Conservation (phyloP, 768 basidiomycete species). For the Pleurotus tuoliensis region DNA sequence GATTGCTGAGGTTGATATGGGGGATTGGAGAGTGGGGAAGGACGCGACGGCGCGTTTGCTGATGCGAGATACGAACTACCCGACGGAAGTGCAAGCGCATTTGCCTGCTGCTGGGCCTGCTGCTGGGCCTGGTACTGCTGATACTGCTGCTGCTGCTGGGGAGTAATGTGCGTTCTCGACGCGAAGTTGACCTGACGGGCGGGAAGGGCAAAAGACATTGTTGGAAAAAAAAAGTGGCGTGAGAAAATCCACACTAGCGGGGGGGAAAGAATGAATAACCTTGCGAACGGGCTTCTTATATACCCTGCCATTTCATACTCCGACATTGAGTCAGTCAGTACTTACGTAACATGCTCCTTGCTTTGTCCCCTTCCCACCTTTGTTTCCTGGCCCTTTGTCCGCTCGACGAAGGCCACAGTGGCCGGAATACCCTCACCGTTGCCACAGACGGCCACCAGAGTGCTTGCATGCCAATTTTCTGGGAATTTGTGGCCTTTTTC, state of each 20-base stretch:
- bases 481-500: not conserved
- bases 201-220: conserved; percentile 64
- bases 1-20: conserved; percentile 39
- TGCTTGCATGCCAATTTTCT: no score
- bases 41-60: conserved; percentile 42
- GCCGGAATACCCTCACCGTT: not conserved
- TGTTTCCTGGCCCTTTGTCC: not conserved
- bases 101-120: conserved; percentile 34
- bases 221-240: conserved; percentile 31
- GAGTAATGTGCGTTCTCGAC: conserved; percentile 44
- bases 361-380: conserved; percentile 22
- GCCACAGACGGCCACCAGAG: not conserved
- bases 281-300: conserved; percentile 35
- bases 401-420: not conserved
- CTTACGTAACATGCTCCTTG: conserved; percentile 41
- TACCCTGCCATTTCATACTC: conserved; percentile 43
- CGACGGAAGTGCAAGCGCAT: conserved; percentile 56
- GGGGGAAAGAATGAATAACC: conserved; percentile 28
- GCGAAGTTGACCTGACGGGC: conserved; percentile 79
- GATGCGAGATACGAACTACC: conserved; percentile 44
- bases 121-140: conserved; percentile 32
- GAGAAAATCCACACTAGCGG: conserved; percentile 33
- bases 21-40: conserved; percentile 49
- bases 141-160: conserved; percentile 35
- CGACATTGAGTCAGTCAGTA: conserved; percentile 33